Base-by-base conservation (phyloP, 352 stramenopile genomes). In the Globisporangium camurandrum region DNA sequence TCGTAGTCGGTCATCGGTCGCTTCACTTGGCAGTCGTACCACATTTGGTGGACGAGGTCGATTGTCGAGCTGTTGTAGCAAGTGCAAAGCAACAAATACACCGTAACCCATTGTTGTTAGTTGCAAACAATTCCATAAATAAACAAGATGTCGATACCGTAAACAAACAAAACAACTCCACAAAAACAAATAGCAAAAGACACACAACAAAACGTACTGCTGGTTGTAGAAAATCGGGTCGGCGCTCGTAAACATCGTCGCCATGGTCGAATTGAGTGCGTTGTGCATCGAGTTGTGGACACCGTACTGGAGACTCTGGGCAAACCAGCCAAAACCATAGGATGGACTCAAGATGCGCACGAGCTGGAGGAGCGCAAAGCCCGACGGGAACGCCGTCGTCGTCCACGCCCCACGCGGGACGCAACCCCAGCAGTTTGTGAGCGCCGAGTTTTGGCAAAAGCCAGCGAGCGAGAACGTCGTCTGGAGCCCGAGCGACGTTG, bases 221-320 rank as follows among this genome's bases (percentile, higher is more conserved):
- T 78, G 66, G 26, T 59, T 69, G 55, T 64, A 70, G 43, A 83
- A 83, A 26, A 80, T 45, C 14, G 69, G 66, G 22, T 83, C 71
- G 4, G 64, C 62, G 0, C 69, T 52, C 7, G 61, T 61, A 40
- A 63, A 59, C 33, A 63, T 62, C 6, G 66, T 72, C 10, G 60
- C 66, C 49, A 83, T 64, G 19, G 55, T 57, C 16, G 55, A 64
- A 1, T 56, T 61, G 7, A 71, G 51, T 0, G 61, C 49, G 41
- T 61, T 69, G 53, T 83, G 71, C 36, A 83, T 75, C 24, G 59
- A 67, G 75, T 67, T 81, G 50, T 77, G 68, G n/a, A 64, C 65
- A 31, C 66, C 64, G n/a, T 62, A 62, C 40, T 80, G 69, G n/a
- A 79, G 61, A 17, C 59, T 53, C 34, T 66, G 44, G 9, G 52